These are phyloP conservation scores for Penicillium sp. DNA, from an alignment of 2,329 filamentous ascomycete species.

Conservation along the genomic window DNA sequence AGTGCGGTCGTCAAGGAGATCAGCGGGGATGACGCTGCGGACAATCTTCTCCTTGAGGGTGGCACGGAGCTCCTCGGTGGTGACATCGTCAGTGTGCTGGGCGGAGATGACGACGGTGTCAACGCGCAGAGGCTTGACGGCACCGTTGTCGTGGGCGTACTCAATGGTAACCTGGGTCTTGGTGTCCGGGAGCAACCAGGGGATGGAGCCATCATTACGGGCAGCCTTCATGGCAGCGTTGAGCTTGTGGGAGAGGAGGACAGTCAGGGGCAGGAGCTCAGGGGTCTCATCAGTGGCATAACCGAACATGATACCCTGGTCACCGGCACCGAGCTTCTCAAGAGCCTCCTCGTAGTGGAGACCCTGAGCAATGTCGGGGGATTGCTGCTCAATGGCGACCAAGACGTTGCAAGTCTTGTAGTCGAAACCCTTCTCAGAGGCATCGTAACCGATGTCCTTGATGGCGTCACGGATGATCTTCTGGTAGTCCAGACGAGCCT, in stretches of 20 bases:
- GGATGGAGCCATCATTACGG: constrained; percentile 80
- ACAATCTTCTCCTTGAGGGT: constrained; percentile 98
- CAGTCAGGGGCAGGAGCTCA: constrained; percentile 91
- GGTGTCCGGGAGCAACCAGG: constrained; percentile 97
- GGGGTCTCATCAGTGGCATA: constrained; percentile 99
- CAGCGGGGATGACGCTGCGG: constrained; percentile 86
- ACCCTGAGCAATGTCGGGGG: constrained; percentile 97
- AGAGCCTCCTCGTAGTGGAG: constrained; percentile 97
- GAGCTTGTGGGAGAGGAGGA: constrained; percentile 93
- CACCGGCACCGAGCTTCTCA: constrained; percentile 96
- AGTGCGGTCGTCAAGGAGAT: constrained; percentile 91
- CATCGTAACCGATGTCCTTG: constrained; percentile 98
- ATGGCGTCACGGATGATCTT: constrained; percentile 91
- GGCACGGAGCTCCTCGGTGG: constrained; percentile 88
- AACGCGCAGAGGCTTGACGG: constrained; percentile 86
- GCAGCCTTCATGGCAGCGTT: constrained; percentile 92
- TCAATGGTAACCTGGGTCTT: constrained; percentile 99
- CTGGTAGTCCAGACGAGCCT: constrained; percentile 95
- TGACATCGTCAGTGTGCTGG: constrained; percentile 86
- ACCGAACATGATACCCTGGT: constrained; percentile 99
- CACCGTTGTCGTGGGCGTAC: constrained; percentile 93
- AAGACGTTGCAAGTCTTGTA: constrained; percentile 99
- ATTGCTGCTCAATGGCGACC: constrained; percentile 99
- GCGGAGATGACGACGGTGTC: constrained; percentile 97
- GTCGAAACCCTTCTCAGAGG: constrained; percentile 97